Conservation (phyloP, 768 basidiomycete genomes). For the Boletus huronensis region DNA sequence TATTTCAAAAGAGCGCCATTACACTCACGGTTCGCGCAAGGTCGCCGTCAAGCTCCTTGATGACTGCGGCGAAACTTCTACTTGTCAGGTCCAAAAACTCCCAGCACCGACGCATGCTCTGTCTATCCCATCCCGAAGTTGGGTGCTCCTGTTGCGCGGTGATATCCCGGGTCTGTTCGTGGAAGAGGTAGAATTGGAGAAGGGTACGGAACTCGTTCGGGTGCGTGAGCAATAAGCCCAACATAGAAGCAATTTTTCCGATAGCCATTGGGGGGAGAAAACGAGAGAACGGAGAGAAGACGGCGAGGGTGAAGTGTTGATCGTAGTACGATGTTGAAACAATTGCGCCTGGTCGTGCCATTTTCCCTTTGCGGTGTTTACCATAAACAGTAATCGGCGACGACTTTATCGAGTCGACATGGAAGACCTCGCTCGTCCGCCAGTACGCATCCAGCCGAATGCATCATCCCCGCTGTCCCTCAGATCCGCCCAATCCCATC, state of each 20-base stretch:
- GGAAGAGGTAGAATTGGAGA: conserved; percentile 78
- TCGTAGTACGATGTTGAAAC: background rate
- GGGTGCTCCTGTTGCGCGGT: conserved; percentile 67
- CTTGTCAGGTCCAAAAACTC: conserved; percentile 83
- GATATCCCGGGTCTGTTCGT: conserved; percentile 81
- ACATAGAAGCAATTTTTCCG: conserved; percentile 53
- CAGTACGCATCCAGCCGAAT: conserved; percentile 42
- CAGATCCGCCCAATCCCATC: conserved; percentile 38
- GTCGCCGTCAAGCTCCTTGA: conserved; percentile 95
- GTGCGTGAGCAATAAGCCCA: conserved; percentile 69
- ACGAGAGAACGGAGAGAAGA: background rate
- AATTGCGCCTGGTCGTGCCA: conserved; percentile 8
- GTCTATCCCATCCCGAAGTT: conserved; percentile 83
- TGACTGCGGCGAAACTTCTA: conserved; percentile 86
- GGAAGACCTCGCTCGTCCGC: conserved; percentile 48
- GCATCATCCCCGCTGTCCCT: conserved; percentile 36
- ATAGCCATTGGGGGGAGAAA: conserved; percentile 34
- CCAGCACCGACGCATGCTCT: conserved; percentile 89
- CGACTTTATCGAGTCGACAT: too few relatives aligned
- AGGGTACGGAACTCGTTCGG: conserved; percentile 82
- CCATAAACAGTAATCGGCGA: background rate
- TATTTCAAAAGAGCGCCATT: background rate
- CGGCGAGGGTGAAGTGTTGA: background rate
- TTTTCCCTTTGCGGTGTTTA: background rate
- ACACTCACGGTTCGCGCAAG: conserved; percentile 81